Conservation (phyloP, 1,139 yeast species). For the Hemisphaericaspora subhashii region DNA sequence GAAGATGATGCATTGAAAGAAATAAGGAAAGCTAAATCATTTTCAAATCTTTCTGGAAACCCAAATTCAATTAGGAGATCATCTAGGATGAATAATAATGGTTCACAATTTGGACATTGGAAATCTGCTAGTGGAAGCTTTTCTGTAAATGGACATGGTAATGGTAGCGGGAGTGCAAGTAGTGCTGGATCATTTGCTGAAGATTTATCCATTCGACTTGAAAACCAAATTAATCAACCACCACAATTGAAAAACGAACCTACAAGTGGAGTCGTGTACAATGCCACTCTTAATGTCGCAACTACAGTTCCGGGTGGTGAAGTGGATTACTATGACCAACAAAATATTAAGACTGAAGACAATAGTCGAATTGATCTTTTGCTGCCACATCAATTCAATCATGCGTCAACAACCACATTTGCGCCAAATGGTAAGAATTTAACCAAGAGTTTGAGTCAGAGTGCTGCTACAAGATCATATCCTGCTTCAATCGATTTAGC, state of each 20-base stretch:
- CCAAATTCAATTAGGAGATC: conserved; percentile 3
- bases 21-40: conserved; percentile 40
- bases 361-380: conserved; percentile 24
- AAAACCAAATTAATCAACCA: conserved; percentile 19
- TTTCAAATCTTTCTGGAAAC: conserved; percentile 18
- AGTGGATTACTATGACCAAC: conserved; percentile 1
- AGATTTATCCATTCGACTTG: conserved; percentile 28
- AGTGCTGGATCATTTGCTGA: conserved; percentile 17
- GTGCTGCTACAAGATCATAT: conserved; percentile 32
- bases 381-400: conserved; percentile 25
- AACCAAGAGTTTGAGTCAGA: conserved; percentile 14
- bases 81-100: neutral
- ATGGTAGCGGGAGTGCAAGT: conserved; percentile 12
- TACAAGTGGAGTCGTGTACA: neutral
- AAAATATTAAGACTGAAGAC: too few species aligned
- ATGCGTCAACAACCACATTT: neutral
- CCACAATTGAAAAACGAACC: neutral
- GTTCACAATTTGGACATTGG: neutral
- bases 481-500: conserved; percentile 43
- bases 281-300: neutral
- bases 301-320: neutral
- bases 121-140: neutral
- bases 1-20: conserved; percentile 49
- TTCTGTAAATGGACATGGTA: conserved; percentile 5
- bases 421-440: conserved; percentile 10